Base-by-base conservation (phyloP, 1,284 basidiomycete genomes). In the Phylloboletellus chloephorus region DNA sequence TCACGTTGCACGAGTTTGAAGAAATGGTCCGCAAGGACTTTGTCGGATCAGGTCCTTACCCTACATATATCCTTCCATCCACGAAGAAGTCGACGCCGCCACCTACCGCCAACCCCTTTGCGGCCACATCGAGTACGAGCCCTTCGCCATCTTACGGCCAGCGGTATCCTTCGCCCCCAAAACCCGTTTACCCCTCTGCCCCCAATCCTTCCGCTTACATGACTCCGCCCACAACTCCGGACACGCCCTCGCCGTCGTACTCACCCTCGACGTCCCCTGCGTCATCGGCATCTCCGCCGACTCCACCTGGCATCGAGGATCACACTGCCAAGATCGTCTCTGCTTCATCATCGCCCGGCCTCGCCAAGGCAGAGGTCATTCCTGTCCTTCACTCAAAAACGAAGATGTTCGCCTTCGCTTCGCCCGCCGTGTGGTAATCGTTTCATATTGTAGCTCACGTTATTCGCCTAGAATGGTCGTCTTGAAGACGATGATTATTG, bases 1-100 rank as follows among this genome's bases (percentile, higher is more conserved):
- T 68, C 0, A 82, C 84, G 3, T 69, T 92, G 3, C 54, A 60
- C 8, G 77, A 73, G 31, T 90, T 90, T 56, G 78, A 86, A 52
- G 56, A 53, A 0, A 73, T 73, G 59, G 75, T 89, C 1, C 69
- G 72, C 24, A 67, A 69, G 17, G 82, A 88, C 40, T 88, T 84
- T 53, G 64, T 66, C 15, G 68, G 71, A n/a, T 48, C 61, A 0
- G 71, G 72, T 0, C 70, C 75, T 0, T 82, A 79, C 44, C 79
- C 79, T 0, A 73, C 72, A 0, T 82, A 82, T 46, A 68, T 73
- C 0, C 66, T 81, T 0, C 69, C 74, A 0, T 72, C 76, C 51
- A 73, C 76, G 0, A 79, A 78, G 43, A 76, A 74, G 52, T 61
- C 67, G 1, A 71, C 73, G 0, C 60, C 68, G 0, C 64, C 73